Base-by-base conservation (phyloP, 2,329 filamentous ascomycete species). In the Clarireedia hainanense region DNA sequence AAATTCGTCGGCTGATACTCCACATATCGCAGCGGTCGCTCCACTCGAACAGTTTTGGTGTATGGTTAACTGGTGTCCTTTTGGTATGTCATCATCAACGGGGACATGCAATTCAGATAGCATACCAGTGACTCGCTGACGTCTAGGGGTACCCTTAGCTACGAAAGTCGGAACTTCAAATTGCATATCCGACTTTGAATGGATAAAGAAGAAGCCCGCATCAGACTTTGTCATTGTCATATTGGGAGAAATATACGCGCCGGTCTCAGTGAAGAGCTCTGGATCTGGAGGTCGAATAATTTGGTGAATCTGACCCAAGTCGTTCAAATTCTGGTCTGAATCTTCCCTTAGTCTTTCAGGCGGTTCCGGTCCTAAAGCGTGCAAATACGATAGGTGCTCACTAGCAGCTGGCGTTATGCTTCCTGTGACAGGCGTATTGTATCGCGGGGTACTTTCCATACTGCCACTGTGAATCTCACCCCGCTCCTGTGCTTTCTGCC, bases 401-500 rank as follows among this genome's bases (percentile, higher is more conserved):
- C 37, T 50, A 4, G 17, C 36, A 39, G 34, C 14, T 23, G 63
- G 60, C 24, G 55, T 57, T 7, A 56, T 23, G 36, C 34, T 34
- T 5, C 58, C 58, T 50, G 59, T 64, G n/a, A 42, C 49, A 5
- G 64, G 63, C 5, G 66, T 60, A 15, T 65, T 66, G 47, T 59
- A 65, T 20, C 60, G 61, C 9, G 54, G 57, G 17, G 39, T 57
- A 37, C 58, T 60, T 20, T 65, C 58, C 15, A 54, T 55, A 20
- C 62, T 65, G 36, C 60, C 62, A 27, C 63, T 68, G 47, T 66
- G 55, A 9, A 69, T 68, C 5, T 68, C 63, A 9, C 63, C 64
- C 17, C 66, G 57, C 45, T 65, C 63, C 43, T 61, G 65, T 20
- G 65, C 66, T 56, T 57, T 59, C 17, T 58, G 58, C 26, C 66